Evolutionary conservation across 371 early-diverging fungal genomes (phyloP).

Genomic region (Mortierella sp.): DNA sequence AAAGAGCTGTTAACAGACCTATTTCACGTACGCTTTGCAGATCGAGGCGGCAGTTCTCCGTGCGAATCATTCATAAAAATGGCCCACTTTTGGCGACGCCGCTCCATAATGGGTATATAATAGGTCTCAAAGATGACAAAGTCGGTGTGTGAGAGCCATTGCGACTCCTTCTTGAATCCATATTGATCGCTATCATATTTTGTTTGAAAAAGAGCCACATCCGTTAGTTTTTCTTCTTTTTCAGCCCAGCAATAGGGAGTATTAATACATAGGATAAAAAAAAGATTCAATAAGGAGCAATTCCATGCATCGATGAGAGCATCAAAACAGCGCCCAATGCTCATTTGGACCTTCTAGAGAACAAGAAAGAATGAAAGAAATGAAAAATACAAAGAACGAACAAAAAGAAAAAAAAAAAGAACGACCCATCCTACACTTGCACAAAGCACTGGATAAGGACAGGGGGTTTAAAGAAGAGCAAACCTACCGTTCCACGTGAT

Average conservation of each 20-base stretch:
- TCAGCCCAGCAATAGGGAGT: constrained; percentile 3
- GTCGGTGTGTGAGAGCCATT: constrained; percentile 69
- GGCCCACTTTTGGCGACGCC: constrained; percentile 72
- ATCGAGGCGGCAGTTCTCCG: constrained; percentile 65
- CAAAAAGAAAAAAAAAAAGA: neutral
- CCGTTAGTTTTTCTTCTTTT: neutral
- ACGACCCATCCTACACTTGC: too few species aligned
- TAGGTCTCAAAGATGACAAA: constrained; percentile 65
- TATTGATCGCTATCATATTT: constrained; percentile 66
- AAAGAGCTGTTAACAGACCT: too few species aligned
- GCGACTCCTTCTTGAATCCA: constrained; percentile 71
- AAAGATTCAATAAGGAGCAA: neutral
- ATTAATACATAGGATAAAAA: neutral
- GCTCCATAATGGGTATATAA: constrained; percentile 70
- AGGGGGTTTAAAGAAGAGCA: too few species aligned
- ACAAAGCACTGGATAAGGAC: too few species aligned
- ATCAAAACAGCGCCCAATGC: neutral
- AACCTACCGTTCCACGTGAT: constrained; percentile 51
- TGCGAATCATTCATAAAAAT: constrained; percentile 66
- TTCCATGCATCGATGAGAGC: constrained; percentile 10
- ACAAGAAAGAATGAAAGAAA: neutral
- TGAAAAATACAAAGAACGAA: neutral
- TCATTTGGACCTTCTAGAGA: neutral
- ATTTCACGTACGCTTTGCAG: constrained; percentile 65
- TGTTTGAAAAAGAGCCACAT: neutral